A percentile compares a stretch with the other conserved stretches of the same genome.
phyloP scores from a whole-genome alignment of 257 asterid genomes.

The Jaltomata sinuosa region DNA sequence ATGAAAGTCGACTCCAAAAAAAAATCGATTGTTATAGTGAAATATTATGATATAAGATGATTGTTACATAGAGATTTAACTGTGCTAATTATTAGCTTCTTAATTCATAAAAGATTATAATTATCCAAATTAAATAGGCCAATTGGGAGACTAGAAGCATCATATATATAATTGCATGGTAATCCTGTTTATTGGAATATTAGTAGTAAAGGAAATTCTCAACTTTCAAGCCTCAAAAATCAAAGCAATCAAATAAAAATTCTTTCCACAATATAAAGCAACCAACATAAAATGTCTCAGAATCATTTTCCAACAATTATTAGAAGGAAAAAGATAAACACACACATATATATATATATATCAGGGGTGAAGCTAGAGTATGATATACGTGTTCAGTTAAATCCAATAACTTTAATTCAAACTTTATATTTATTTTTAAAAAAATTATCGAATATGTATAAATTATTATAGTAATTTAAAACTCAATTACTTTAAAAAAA shows the following conservation, averaged over 20 bases:
- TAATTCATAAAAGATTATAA: neutral
- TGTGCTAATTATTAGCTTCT: neutral
- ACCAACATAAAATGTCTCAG: neutral
- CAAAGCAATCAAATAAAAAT: neutral
- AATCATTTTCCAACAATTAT: neutral
- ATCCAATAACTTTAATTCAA: too few species aligned
- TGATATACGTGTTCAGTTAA: too few species aligned
- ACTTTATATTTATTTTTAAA: too few species aligned
- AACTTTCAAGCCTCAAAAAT: neutral
- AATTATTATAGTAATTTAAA: too few species aligned
- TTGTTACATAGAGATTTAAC: neutral
- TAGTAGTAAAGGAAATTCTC: neutral
- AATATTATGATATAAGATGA: neutral
- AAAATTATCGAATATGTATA: too few species aligned
- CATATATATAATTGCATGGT: too few species aligned
- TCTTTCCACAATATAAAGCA: neutral
- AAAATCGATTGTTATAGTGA: neutral
- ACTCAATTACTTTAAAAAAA: too few species aligned
- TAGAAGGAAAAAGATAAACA: neutral
- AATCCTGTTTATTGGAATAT: neutral
- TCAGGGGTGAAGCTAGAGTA: too few species aligned
- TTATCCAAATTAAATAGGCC: neutral
- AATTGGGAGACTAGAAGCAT: neutral
- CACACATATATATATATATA: too few species aligned
- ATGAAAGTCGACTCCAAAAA: neutral